Percentiles rank a stretch among this genome's conserved stretches.
phyloP scores from a whole-genome alignment of 179 eudicot genomes.

The Spergularia azorica region DNA sequence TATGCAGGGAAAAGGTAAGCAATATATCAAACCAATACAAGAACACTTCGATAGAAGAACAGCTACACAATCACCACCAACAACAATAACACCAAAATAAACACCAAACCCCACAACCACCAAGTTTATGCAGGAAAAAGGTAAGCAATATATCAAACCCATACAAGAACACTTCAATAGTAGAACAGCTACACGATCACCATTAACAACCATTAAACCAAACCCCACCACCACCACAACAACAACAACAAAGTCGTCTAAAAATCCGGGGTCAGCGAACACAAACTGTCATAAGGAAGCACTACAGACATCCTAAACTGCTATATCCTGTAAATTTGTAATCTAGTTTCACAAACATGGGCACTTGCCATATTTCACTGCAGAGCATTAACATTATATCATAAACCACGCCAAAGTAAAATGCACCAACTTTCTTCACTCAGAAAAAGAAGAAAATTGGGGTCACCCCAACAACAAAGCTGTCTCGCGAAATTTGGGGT shows the following conservation, averaged over 20 bases:
- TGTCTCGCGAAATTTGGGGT: too few relatives aligned
- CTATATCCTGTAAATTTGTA: too few relatives aligned
- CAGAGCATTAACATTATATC: neutral
- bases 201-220: too few relatives aligned
- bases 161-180: neutral
- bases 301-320: neutral
- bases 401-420: neutral
- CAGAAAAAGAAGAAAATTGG: neutral
- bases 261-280: too few relatives aligned
- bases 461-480: neutral
- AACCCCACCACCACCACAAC: too few relatives aligned
- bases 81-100: too few relatives aligned
- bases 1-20: too few relatives aligned
- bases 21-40: neutral
- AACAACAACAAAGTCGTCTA: too few relatives aligned
- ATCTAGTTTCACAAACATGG: neutral
- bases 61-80: neutral
- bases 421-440: conserved; percentile 36
- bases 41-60: neutral
- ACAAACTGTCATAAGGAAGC: too few relatives aligned
- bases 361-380: neutral
- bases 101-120: too few relatives aligned
- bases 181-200: neutral
- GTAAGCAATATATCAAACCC: conserved; percentile 6
- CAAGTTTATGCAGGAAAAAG: neutral